phyloP scores from a whole-genome alignment of 2,329 filamentous ascomycete genomes.

The Penicillium sp. region DNA sequence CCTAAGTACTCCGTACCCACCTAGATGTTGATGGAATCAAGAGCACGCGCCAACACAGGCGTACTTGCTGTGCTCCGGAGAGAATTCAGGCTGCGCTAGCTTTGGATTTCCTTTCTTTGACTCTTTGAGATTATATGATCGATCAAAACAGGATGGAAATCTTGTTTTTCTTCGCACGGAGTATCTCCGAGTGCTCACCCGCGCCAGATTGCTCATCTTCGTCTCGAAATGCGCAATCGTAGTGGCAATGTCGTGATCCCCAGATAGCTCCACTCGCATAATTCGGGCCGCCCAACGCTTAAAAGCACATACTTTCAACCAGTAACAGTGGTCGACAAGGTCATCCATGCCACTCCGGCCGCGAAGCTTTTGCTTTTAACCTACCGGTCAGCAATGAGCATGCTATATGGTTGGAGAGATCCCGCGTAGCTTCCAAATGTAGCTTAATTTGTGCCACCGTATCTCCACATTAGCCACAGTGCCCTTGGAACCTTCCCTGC shows the following conservation, averaged over 20 bases:
- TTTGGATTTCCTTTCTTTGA: too few species aligned
- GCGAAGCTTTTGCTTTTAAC: neutral
- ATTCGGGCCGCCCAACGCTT: neutral
- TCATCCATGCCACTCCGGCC: neutral
- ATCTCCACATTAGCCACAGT: neutral
- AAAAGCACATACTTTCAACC: neutral
- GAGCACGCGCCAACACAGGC: too few species aligned
- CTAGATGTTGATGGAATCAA: too few species aligned
- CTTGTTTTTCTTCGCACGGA: too few species aligned
- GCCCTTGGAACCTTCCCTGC: neutral
- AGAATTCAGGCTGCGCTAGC: too few species aligned
- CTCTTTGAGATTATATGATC: too few species aligned
- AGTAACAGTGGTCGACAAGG: neutral
- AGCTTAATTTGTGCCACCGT: neutral
- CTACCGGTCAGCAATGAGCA: neutral
- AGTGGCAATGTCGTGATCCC: constrained; percentile 12
- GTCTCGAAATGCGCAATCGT: constrained; percentile 8
- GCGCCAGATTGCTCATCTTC: neutral
- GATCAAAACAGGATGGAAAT: too few species aligned
- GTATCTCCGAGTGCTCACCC: too few species aligned
- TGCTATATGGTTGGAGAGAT: neutral
- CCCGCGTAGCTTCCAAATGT: neutral
- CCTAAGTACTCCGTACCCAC: too few species aligned
- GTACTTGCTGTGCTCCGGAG: too few species aligned
- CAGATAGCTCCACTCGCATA: neutral